Evolutionary conservation across 345 rosid genomes (phyloP), one percentile per base, ranked within the genome.

Genomic region (Excoecaria agallocha): DNA sequence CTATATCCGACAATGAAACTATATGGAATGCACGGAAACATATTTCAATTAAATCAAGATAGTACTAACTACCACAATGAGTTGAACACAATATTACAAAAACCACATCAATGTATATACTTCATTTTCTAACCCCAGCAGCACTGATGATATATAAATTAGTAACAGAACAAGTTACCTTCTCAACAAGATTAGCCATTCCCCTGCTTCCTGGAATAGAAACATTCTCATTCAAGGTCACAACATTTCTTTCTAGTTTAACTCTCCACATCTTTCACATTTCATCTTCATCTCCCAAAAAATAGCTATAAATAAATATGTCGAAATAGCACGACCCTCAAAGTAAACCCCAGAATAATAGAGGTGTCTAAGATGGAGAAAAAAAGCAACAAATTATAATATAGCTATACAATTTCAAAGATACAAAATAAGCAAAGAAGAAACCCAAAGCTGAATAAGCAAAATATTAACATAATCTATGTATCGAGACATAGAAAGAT

Each of bases 221-320:
- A 83, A 89, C 74, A 30, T 86, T 85, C 67, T 92, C 94, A 57
- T 75, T 79, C 88, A 94, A 84, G 79, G 75, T 79, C 77, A 94
- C 86, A 71, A 92, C 16, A 96, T 90, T 77, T 94, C 98, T 74
- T 84, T 94, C 83, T 86, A 86, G 79, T 85, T 92, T 70, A 86
- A 62, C 86, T 94, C 98, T 61, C 97, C 94, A 46, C 96, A 94
- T 35, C 81, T 81, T 67, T 87, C 94, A 22, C 98, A 94, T 83
- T 84, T 92, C 79, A 94, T 43, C 98, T 94, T 77, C 76, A 79
- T 39, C 50, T 35, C n/a, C n/a, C n/a, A n/a, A n/a, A n/a, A n/a
- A n/a, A n/a, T n/a, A n/a, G n/a, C n/a, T n/a, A n/a, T n/a, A 49
- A 38, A 58, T 38, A 25, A 66, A 73, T 19, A 37, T 5, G 55